Evolutionary conservation across 164 flowering plant genomes (phyloP).

Genomic region (Kingdonia uniflora): DNA sequence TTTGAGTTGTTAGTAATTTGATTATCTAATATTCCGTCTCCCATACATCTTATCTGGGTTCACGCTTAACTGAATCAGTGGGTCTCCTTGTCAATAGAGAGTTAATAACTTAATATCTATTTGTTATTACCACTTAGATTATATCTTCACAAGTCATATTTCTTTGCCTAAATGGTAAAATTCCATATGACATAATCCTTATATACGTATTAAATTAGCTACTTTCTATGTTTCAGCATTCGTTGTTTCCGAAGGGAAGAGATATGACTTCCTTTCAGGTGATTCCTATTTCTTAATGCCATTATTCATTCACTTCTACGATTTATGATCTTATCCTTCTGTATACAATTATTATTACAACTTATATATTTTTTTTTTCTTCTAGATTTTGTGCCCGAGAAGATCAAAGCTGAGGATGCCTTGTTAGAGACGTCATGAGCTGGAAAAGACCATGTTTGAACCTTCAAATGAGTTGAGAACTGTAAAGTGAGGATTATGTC

Average conservation of each 20-base stretch:
- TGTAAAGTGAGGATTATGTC: too few relatives aligned
- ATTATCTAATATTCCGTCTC: too few relatives aligned
- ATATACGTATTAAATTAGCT: background rate
- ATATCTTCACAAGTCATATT: background rate
- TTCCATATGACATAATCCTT: background rate
- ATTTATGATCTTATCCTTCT: background rate
- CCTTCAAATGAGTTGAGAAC: too few relatives aligned
- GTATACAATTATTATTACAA: background rate
- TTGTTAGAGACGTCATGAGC: conserved; percentile 30
- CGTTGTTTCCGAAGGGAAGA: conserved; percentile 40
- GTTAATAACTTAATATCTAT: background rate
- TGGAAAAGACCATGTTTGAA: conserved; percentile 4
- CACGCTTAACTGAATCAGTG: background rate
- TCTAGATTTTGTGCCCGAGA: conserved; percentile 74
- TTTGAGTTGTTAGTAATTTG: too few relatives aligned
- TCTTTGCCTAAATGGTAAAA: background rate
- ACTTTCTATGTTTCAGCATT: conserved; percentile 41
- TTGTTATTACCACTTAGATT: background rate
- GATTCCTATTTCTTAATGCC: background rate
- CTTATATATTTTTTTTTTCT: background rate
- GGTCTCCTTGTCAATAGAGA: background rate
- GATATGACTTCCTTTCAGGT: conserved; percentile 84
- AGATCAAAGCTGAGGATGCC: conserved; percentile 60
- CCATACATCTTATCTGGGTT: too few relatives aligned
- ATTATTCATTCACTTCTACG: background rate